These are phyloP conservation scores for Filosporella fistucella DNA, from an alignment of 495 filamentous ascomycete genomes.

Conservation along the genomic window DNA sequence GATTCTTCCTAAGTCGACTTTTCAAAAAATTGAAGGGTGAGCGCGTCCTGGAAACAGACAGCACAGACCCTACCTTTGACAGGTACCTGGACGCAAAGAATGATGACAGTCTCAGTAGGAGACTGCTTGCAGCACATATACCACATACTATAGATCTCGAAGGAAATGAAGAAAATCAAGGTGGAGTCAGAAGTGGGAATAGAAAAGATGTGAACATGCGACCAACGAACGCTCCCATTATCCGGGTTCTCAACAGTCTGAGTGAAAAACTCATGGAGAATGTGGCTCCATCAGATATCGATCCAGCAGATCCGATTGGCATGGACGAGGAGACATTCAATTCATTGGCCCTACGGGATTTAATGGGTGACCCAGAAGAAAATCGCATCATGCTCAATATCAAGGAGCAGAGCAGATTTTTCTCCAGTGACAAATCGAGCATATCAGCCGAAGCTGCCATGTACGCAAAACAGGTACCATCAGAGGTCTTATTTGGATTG, in stretches of 20 bases:
- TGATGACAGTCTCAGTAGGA: constrained; percentile 40
- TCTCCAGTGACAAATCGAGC: constrained; percentile 54
- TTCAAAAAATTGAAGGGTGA: constrained; percentile 91
- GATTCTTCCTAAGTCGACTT: constrained; percentile 85
- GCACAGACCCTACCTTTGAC: constrained; percentile 72
- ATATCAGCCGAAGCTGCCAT: constrained; percentile 50
- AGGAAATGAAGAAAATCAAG: constrained; percentile 88
- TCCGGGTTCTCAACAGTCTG: constrained; percentile 78
- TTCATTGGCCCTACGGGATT: constrained; percentile 73
- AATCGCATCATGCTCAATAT: constrained; percentile 79
- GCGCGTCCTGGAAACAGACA: constrained; percentile 68
- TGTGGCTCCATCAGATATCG: constrained; percentile 70
- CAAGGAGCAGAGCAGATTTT: constrained; percentile 77
- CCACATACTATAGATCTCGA: constrained; percentile 89
- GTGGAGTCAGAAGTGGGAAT: constrained; percentile 65
- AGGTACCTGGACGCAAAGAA: constrained; percentile 74
- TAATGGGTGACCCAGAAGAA: constrained; percentile 68
- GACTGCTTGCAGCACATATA: constrained; percentile 55
- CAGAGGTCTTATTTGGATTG: constrained; percentile 58
- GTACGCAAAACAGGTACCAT: constrained; percentile 63
- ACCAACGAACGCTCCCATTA: constrained; percentile 63
- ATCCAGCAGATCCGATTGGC: constrained; percentile 54
- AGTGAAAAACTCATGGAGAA: constrained; percentile 89
- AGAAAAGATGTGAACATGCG: constrained; percentile 84
- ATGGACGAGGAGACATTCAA: constrained; percentile 73